phyloP scores from a whole-genome alignment of 805 yeast genomes.

The Metschnikowia corniflorae region DNA sequence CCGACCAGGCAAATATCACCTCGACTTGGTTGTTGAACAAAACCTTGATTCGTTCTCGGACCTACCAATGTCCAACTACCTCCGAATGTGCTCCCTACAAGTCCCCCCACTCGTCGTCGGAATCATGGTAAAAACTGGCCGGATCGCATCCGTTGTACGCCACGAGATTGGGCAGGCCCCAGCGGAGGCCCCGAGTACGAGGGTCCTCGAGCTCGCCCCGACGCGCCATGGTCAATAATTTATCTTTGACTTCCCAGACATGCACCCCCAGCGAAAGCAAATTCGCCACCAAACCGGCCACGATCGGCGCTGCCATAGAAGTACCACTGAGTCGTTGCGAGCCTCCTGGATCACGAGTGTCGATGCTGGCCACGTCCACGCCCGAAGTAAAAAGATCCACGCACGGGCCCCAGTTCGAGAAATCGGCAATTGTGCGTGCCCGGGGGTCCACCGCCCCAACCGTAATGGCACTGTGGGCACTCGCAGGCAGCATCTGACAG shows the following conservation, averaged over 20 bases:
- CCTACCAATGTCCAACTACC: no score
- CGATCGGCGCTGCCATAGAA: slow-evolving; percentile 18
- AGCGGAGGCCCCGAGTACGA: slow-evolving; percentile 7
- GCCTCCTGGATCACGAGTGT: slow-evolving; percentile 25
- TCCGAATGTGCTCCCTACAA: no score
- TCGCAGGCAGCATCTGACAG: slow-evolving; percentile 83
- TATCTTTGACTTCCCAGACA: slow-evolving; percentile 11
- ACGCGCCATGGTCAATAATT: slow-evolving; percentile 13
- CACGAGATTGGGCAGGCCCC: slow-evolving; percentile 16
- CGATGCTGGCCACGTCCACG: slow-evolving; percentile 56
- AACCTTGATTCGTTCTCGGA: no score
- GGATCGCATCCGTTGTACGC: slow-evolving; percentile 20
- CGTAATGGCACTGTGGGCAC: slow-evolving; percentile 65
- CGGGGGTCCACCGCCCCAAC: slow-evolving; percentile 88
- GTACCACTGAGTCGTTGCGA: slow-evolving; percentile 17
- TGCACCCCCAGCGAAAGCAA: slow-evolving; percentile 16
- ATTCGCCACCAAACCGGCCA: slow-evolving; percentile 17
- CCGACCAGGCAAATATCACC: no score
- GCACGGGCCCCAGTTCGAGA: slow-evolving; percentile 93
- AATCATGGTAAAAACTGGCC: slow-evolving; percentile 1
- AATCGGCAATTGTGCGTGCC: slow-evolving; percentile 64
- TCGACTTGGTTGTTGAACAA: no score
- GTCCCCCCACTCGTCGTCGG: slow-evolving; percentile 1
- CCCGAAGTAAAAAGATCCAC: slow-evolving; percentile 88
- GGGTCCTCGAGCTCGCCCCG: slow-evolving; percentile 4